Evolutionary conservation across 768 basidiomycete genomes (phyloP), one percentile per base, ranked within the genome.

Genomic region (Dioszegia crocea): DNA sequence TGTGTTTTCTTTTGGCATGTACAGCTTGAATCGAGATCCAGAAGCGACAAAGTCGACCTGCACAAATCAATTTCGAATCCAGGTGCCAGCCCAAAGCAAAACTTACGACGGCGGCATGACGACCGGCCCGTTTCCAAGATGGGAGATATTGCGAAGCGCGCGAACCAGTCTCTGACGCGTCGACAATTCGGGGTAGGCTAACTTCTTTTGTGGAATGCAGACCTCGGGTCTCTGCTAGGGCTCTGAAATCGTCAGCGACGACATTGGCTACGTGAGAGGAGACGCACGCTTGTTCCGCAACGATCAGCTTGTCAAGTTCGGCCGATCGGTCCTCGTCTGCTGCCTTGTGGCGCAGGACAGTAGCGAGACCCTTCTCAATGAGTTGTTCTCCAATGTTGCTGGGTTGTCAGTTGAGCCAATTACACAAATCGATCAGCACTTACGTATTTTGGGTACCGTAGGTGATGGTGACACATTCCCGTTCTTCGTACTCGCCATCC

Each of bases 301-400:
- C 85, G 83, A 97, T 91, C 43, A 98, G 80, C 79, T 91, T 92
- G 79, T 99, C 96, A 64, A 91, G 91, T 72, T 97, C 94, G 5
- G 87, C 83, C n/a, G 93, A 93, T 46, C 93, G 84, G 67, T 93
- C 89, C 76, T 98, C 94, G 71, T 98, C 94, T 66, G 94, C 93
- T 21, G 90, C 85, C 71, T 86, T 88, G 78, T 99, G 94, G 45
- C 94, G 86, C 26, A 98, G 85, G 10, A 88, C 87, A 56, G 85
- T 88, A 3, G 91, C 90, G 29, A 94, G 79, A 46, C 96, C 94
- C 70, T 91, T 91, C 72, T 97, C 96, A 51, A 97, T 85, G 31
- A 99, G 79, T 73, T 91, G 88, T 71, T 94, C 92, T 0, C 93
- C 88, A 50, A 98, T 80, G 71, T 96, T 97, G 53, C 89, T 94